Evolutionary conservation across 2,329 filamentous ascomycete genomes (phyloP), one percentile per base, ranked within the genome.

Genomic region (Sclerotinia trifoliorum): DNA sequence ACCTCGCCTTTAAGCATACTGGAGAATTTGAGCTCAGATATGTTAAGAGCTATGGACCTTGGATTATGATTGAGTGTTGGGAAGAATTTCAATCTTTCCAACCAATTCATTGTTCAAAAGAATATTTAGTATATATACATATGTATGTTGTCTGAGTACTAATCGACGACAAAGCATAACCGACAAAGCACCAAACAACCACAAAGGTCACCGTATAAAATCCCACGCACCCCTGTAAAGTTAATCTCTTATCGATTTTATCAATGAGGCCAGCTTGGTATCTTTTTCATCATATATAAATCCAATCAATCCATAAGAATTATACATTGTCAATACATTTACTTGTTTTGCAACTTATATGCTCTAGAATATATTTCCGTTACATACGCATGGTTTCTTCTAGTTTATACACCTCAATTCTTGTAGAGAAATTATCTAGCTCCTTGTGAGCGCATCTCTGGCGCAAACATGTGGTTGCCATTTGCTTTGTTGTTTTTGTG

Each of bases 401-500:
- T 55, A 21, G 49, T 48, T 65, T 17, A 46, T 29, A 63, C 17
- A 35, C 26, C 49, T 42, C 48, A 63, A 60, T 62, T 46, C 46
- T 32, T 55, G 54, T 61, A 60, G 24, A 54, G 32, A 68, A 51
- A 51, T 54, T 60, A 64, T 51, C 35, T 60, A 63, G 65, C 65
- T 63, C 51, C 48, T 51, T 39, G 71, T 67, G 60, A 69, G 73
- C 71, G 71, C 68, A 73, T 67, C 65, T 57, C 54, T 44, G 69
- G 71, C 73, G 72, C 73, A 74, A 75, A 71, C 39, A 78, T 88
- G 86, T 81, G 85, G 78, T 77, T 86, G 76, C 76, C 80, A 80
- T 81, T 82, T 75, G 79, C 82, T 64, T 78, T 87, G 76, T 78
- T 87, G 74, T 79, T 89, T 70, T 77, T 88, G 70, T 80, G 82